Percentiles rank a stretch among this genome's conserved stretches.
Evolutionary conservation across 306 rosid genomes (phyloP).

Genomic region (Ormosia semicastrata): DNA sequence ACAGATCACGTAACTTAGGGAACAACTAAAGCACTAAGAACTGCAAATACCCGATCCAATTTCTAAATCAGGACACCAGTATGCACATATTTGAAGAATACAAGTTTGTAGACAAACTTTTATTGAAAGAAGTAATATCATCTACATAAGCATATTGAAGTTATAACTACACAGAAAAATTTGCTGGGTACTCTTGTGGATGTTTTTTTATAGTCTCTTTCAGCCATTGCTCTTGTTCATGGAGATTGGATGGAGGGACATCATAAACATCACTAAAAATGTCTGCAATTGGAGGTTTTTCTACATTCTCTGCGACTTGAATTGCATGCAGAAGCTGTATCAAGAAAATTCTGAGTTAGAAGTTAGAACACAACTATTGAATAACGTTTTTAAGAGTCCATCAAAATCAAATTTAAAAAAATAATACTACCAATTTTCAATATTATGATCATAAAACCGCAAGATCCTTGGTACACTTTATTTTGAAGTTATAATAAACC

Average conservation of each 20-base stretch:
- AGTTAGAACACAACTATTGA: background rate
- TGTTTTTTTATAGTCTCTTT: conserved; percentile 59
- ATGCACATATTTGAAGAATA: background rate
- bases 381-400: background rate
- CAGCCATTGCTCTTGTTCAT: conserved; percentile 69
- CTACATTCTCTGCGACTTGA: conserved; percentile 78
- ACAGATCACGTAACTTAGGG: background rate
- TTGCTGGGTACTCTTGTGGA: conserved; percentile 63
- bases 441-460: background rate
- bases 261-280: conserved; percentile 82
- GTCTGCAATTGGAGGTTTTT: conserved; percentile 74
- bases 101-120: background rate
- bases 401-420: conserved; percentile 1
- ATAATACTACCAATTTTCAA: background rate
- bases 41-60: background rate
- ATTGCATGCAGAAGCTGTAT: conserved; percentile 72
- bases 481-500: background rate
- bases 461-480: background rate
- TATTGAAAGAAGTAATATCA: background rate
- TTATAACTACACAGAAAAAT: conserved; percentile 47
- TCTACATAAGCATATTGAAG: background rate
- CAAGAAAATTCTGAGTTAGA: conserved; percentile 25
- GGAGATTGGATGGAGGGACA: conserved; percentile 65
- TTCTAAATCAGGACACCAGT: background rate
- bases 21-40: background rate